phyloP scores from a whole-genome alignment of 1,284 basidiomycete species.

The Trichosporon asahii region DNA sequence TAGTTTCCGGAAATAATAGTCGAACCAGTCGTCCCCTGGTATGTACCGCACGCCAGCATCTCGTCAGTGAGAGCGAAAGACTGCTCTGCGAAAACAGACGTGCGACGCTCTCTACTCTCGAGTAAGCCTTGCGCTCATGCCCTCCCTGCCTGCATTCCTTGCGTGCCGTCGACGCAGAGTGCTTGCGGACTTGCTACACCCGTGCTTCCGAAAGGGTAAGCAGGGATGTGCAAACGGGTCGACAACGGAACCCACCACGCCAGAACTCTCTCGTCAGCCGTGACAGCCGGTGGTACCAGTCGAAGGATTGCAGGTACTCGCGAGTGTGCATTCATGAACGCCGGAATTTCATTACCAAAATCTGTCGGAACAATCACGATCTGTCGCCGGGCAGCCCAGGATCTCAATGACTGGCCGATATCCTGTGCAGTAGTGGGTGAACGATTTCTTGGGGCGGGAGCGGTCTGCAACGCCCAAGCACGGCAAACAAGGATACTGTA shows the following conservation, averaged over 20 bases:
- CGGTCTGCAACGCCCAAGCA: background rate
- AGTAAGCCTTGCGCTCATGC: background rate
- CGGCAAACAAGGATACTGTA: too few species aligned
- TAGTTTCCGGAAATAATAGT: slow-evolving; percentile 1
- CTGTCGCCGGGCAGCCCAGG: background rate
- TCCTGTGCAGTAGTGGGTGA: background rate
- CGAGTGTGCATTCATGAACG: background rate
- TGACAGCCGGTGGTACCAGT: background rate
- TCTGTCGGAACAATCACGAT: background rate
- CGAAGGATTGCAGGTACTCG: background rate
- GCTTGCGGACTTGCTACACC: background rate
- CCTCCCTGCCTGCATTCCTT: background rate
- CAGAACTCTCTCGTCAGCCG: background rate
- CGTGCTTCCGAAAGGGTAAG: background rate
- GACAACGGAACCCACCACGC: background rate
- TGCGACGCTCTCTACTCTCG: background rate
- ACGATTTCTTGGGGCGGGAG: background rate
- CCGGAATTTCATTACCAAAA: background rate
- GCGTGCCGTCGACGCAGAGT: background rate
- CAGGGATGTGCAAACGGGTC: background rate
- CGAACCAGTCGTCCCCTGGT: background rate
- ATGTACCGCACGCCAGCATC: background rate
- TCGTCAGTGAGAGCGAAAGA: too few species aligned
- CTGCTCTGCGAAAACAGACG: background rate
- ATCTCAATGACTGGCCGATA: background rate